Conservation (phyloP, 129 eudicot genomes). For the Helianthus annuus region DNA sequence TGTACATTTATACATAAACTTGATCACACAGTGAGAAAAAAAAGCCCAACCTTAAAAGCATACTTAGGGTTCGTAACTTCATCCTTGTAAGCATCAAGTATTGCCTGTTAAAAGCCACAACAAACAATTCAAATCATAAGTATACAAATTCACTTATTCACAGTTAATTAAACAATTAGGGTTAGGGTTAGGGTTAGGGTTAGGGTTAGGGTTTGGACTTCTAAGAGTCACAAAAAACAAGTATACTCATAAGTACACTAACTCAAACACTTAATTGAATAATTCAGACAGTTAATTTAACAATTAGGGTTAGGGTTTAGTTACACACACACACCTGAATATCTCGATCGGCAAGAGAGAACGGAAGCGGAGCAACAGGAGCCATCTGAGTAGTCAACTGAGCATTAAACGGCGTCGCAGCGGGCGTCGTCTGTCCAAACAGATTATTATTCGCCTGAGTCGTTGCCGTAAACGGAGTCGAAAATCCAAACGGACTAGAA, state of each 20-base stretch:
- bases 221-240: background rate
- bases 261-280: background rate
- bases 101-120: conserved; percentile 46
- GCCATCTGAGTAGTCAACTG: conserved; percentile 99
- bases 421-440: conserved; percentile 38
- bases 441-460: conserved; percentile 24
- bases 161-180: conserved; percentile 12
- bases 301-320: conserved; percentile 27
- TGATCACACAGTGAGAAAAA: background rate
- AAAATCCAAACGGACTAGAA: conserved; percentile 47
- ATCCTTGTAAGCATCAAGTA: conserved; percentile 93
- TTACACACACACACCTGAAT: conserved; percentile 53
- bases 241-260: background rate
- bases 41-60: conserved; percentile 76
- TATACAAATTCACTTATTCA: background rate
- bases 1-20: conserved; percentile 4
- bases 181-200: too few species aligned
- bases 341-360: conserved; percentile 97
- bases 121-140: background rate
- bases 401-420: conserved; percentile 45
- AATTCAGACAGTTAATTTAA: background rate
- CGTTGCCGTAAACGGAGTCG: conserved; percentile 53
- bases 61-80: conserved; percentile 81
- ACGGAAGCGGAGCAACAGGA: conserved; percentile 94
- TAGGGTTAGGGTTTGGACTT: conserved; percentile 46